Conservation (phyloP, 2,329 filamentous ascomycete genomes). For the Aspergillus fischeri region DNA sequence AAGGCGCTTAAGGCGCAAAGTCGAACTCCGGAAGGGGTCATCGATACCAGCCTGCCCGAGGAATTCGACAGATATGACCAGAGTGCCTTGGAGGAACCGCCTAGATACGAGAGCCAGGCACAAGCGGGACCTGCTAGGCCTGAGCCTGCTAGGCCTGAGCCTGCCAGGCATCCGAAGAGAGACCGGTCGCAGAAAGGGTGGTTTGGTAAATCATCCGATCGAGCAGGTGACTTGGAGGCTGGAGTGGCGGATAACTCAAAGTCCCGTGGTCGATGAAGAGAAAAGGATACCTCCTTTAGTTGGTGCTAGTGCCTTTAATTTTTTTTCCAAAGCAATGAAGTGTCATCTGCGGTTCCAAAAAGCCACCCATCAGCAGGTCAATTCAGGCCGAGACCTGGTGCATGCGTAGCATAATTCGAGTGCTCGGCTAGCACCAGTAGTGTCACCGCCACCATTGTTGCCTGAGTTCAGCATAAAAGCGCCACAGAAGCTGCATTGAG, state of each 20-base stretch:
- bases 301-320: neutral
- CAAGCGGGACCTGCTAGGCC: conserved; percentile 18
- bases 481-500: conserved; percentile 63
- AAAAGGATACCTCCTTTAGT: neutral
- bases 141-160: conserved; percentile 21
- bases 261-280: conserved; percentile 9
- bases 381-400: conserved; percentile 35
- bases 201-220: conserved; percentile 26
- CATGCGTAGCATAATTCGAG: conserved; percentile 43
- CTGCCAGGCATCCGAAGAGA: conserved; percentile 20
- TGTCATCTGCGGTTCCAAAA: neutral
- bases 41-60: conserved; percentile 37
- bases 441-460: conserved; percentile 39
- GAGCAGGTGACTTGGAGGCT: conserved; percentile 27
- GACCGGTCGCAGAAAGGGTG: conserved; percentile 25
- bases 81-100: conserved; percentile 19
- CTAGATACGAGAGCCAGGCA: conserved; percentile 12
- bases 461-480: conserved; percentile 61
- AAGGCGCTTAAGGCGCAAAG: conserved; percentile 26
- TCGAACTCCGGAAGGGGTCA: conserved; percentile 19
- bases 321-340: neutral
- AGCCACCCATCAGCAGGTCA: conserved; percentile 15
- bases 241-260: conserved; percentile 22
- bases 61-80: conserved; percentile 36
- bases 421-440: conserved; percentile 53